Conservation (phyloP, 305 asterid species). For the Solanum hybrid region DNA sequence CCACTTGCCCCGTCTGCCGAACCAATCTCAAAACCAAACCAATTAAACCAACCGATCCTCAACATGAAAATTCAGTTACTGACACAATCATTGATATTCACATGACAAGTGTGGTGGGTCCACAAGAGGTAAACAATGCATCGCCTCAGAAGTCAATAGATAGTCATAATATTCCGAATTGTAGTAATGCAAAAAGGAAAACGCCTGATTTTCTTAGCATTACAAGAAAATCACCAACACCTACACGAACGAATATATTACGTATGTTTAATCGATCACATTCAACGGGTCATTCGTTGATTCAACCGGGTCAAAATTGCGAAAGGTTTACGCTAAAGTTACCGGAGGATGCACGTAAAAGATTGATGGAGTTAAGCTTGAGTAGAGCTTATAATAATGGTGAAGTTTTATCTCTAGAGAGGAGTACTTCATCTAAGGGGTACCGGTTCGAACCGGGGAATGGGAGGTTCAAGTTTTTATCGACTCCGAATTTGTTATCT, state of each 20-base stretch:
- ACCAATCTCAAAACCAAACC: constrained; percentile 5
- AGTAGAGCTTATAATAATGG: constrained; percentile 33
- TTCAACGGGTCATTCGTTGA: constrained; percentile 54
- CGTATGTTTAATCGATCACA: constrained; percentile 34
- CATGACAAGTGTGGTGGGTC: background rate
- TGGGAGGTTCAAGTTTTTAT: background rate
- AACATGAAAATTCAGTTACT: background rate
- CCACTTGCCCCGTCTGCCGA: constrained; percentile 21
- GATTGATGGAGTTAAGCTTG: constrained; percentile 43
- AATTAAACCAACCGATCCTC: background rate
- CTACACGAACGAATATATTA: background rate
- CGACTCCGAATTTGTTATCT: background rate
- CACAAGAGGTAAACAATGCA: background rate
- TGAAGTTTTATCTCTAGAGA: background rate
- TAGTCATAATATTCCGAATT: background rate
- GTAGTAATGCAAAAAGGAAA: background rate
- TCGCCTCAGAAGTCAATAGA: background rate
- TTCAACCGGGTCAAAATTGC: constrained; percentile 34
- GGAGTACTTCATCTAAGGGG: constrained; percentile 35
- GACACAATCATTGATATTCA: background rate
- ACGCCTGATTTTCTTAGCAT: background rate
- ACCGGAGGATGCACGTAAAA: constrained; percentile 34
- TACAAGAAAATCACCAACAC: constrained; percentile 21
- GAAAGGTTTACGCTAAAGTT: constrained; percentile 55
- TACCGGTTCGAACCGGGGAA: constrained; percentile 1